Evolutionary conservation across 768 basidiomycete genomes (phyloP).

Genomic region (Kwoniella botswanensis): DNA sequence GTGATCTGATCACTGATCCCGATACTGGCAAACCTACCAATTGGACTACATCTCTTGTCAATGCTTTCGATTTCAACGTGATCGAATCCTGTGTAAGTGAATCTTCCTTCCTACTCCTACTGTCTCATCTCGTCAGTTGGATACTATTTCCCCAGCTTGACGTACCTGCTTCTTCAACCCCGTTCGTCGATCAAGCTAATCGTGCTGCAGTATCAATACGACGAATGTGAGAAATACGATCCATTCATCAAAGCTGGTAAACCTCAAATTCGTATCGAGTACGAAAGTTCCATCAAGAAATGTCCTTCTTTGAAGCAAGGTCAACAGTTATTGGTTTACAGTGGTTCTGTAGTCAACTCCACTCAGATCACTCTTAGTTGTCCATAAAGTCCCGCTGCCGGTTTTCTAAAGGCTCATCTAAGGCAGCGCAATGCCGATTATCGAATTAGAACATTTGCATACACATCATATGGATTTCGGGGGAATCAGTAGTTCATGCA

Average conservation of each 20-base stretch:
- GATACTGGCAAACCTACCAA: constrained; percentile 14
- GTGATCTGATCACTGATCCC: constrained; percentile 29
- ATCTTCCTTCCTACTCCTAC: background rate
- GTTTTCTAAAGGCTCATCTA: background rate
- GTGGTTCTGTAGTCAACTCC: constrained; percentile 15
- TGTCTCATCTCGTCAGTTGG: no score
- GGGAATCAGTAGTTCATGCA: background rate
- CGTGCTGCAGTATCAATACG: constrained; percentile 19
- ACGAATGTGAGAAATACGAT: constrained; percentile 41
- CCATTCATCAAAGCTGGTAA: constrained; percentile 40
- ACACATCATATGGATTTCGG: background rate
- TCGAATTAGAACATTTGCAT: background rate
- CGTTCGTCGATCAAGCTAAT: no score
- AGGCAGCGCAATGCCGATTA: background rate
- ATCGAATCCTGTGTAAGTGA: constrained; percentile 47
- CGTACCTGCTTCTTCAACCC: background rate
- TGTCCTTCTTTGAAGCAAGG: constrained; percentile 30
- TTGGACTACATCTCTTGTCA: constrained; percentile 27
- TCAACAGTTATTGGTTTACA: constrained; percentile 30
- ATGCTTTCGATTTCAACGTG: constrained; percentile 43
- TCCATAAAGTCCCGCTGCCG: background rate
- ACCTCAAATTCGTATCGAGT: constrained; percentile 47
- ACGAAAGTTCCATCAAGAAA: constrained; percentile 19
- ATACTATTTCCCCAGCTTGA: background rate
- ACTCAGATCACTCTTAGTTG: constrained; percentile 25